Evolutionary conservation across 2,329 filamentous ascomycete species (phyloP), one percentile per base, ranked within the genome.

Genomic region (Cadophora luteo-olivacea): DNA sequence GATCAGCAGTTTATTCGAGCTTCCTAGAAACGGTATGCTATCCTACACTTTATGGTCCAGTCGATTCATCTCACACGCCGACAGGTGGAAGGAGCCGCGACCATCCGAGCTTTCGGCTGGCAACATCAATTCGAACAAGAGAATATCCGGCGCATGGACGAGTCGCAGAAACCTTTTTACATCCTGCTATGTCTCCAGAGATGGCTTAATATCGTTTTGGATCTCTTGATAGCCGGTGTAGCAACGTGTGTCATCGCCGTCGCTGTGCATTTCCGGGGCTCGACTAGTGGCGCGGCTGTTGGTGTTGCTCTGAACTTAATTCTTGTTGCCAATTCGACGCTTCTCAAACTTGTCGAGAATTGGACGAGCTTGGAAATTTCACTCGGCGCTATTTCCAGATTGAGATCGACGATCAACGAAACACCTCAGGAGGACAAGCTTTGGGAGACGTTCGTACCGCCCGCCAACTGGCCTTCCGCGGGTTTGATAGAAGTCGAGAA

Each of bases 301-400:
- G 70, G 68, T 22, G 57, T 72, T 54, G 70, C 70, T 41, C 60
- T 72, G 75, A 86, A 83, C 52, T 80, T 83, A 54, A 82, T 80
- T 64, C 80, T 88, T 29, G 63, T 29, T 8, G 55, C 69, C 12
- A 60, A 33, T 62, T 48, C 19, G 6, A 65, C 84, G 65, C 75
- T 82, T 12, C 75, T 87, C 22, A 80, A 87, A 9, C 76, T 79
- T 0, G 62, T 75, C 6, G 79, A 78, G 19, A 82, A 81, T 55
- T 89, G 85, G 85, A 87, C 86, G 0, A 81, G 81, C 51, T 78
- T 89, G 12, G 87, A 89, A 71, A 89, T 86, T 0, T 82, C 83
- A 49, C 83, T 89, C 55, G 86, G 87, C 5, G 86, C 86, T 14
- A 82, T 89, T 7, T 80, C 83, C 6, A 81, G 87, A 32, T 81